phyloP scores from a whole-genome alignment of 2,329 filamentous ascomycete species.

The Sphaceloma murrayae region DNA sequence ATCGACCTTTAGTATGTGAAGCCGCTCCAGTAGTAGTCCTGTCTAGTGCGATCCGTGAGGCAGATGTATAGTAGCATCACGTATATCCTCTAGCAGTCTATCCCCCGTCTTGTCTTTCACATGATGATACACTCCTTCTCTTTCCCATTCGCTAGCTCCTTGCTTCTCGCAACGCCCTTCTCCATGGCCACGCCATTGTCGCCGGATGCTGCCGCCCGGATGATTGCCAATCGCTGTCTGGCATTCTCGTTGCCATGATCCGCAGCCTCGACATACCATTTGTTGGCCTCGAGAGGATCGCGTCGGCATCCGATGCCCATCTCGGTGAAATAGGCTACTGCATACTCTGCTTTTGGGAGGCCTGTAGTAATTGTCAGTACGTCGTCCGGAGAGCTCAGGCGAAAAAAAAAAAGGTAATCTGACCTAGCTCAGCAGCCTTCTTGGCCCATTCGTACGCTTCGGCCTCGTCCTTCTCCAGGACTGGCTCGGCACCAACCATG shows the following conservation, averaged over 20 bases:
- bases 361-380: slow-evolving; percentile 37
- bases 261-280: slow-evolving; percentile 95
- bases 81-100: no score
- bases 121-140: slow-evolving; percentile 22
- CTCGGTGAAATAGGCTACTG: slow-evolving; percentile 93
- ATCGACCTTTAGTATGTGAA: no score
- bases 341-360: slow-evolving; percentile 69
- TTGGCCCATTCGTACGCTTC: slow-evolving; percentile 96
- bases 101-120: slow-evolving; percentile 18
- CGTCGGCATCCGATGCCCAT: slow-evolving; percentile 94
- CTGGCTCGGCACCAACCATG: slow-evolving; percentile 83
- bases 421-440: slow-evolving; percentile 76
- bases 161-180: slow-evolving; percentile 26
- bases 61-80: no score
- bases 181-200: slow-evolving; percentile 31
- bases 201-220: slow-evolving; percentile 67
- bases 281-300: slow-evolving; percentile 92
- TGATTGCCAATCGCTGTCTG: slow-evolving; percentile 75
- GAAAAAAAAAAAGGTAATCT: slow-evolving; percentile 26
- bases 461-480: slow-evolving; percentile 87
- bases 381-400: slow-evolving; percentile 5
- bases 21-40: no score
- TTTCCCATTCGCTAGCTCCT: slow-evolving; percentile 24
- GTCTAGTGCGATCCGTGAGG: no score
- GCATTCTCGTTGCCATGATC: slow-evolving; percentile 86